These are phyloP conservation scores for Phaseolus lunatus DNA, from an alignment of 306 rosid species.

Conservation along the genomic window DNA sequence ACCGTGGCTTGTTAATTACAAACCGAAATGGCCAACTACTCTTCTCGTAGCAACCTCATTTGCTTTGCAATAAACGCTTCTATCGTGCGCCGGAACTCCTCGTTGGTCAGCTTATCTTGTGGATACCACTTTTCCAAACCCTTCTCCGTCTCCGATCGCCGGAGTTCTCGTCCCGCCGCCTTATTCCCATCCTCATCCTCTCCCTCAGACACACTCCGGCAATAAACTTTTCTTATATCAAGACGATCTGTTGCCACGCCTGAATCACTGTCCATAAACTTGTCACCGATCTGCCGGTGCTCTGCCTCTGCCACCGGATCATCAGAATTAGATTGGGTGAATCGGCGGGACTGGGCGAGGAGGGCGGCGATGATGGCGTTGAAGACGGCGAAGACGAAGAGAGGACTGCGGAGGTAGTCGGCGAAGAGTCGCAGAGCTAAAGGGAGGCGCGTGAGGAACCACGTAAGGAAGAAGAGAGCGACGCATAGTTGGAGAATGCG, in stretches of 20 bases:
- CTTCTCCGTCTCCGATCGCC: conserved; percentile 68
- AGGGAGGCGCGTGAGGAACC: conserved; percentile 72
- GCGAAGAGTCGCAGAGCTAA: conserved; percentile 56
- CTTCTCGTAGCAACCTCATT: conserved; percentile 70
- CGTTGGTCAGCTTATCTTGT: conserved; percentile 70
- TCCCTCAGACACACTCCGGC: conserved; percentile 59
- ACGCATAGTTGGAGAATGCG: conserved; percentile 57
- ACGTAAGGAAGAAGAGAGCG: conserved; percentile 52
- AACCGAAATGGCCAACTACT: conserved; percentile 47
- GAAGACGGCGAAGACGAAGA: conserved; percentile 72
- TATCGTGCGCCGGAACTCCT: conserved; percentile 76
- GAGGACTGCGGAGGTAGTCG: conserved; percentile 60
- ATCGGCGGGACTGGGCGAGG: conserved; percentile 56
- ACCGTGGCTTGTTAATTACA: not conserved
- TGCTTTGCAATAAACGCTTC: conserved; percentile 84
- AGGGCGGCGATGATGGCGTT: conserved; percentile 74
- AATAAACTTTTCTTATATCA: conserved; percentile 33
- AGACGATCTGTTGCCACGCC: conserved; percentile 21
- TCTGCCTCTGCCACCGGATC: conserved; percentile 33
- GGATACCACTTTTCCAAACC: conserved; percentile 29
- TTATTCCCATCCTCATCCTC: not conserved
- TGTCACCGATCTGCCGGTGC: conserved; percentile 51
- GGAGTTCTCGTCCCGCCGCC: conserved; percentile 36
- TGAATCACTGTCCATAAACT: not conserved
- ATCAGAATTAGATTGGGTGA: conserved; percentile 18